phyloP scores from a whole-genome alignment of 2,329 filamentous ascomycete species.

The Elsinoe ampelina region DNA sequence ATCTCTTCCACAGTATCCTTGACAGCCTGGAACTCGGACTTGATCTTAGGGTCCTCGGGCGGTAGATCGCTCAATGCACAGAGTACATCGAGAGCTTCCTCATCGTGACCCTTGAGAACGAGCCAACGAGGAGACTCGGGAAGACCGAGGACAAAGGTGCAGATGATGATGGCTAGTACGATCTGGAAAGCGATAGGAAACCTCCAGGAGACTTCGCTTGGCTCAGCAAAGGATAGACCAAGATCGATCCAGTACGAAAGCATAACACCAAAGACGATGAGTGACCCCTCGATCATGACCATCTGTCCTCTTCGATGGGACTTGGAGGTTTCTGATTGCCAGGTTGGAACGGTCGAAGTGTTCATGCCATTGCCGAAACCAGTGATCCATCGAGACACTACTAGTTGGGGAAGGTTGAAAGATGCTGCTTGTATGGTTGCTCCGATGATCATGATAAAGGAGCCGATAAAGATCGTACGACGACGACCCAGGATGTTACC shows the following conservation, averaged over 20 bases:
- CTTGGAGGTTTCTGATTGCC: constrained; percentile 43
- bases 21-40: constrained; percentile 42
- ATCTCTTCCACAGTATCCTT: constrained; percentile 44
- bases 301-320: constrained; percentile 42
- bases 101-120: constrained; percentile 31
- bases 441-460: constrained; percentile 38
- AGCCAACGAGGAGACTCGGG: constrained; percentile 52
- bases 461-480: constrained; percentile 41
- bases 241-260: constrained; percentile 45
- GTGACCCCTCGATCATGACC: constrained; percentile 42
- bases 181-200: constrained; percentile 40
- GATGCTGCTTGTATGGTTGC: constrained; percentile 37
- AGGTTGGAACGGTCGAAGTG: constrained; percentile 44
- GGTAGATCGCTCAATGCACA: constrained; percentile 39
- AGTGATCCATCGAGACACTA: constrained; percentile 39
- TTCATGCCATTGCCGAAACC: constrained; percentile 43
- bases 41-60: constrained; percentile 36
- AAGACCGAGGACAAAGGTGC: constrained; percentile 39
- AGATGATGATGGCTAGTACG: constrained; percentile 45
- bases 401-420: constrained; percentile 38
- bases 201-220: constrained; percentile 25
- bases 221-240: constrained; percentile 45
- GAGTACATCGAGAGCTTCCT: constrained; percentile 39
- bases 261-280: constrained; percentile 44
- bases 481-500: constrained; percentile 45